A percentile compares a stretch with the other conserved stretches of the same genome.
Evolutionary conservation across 768 basidiomycete species (phyloP).

Genomic region (Amanita subjunquillea): DNA sequence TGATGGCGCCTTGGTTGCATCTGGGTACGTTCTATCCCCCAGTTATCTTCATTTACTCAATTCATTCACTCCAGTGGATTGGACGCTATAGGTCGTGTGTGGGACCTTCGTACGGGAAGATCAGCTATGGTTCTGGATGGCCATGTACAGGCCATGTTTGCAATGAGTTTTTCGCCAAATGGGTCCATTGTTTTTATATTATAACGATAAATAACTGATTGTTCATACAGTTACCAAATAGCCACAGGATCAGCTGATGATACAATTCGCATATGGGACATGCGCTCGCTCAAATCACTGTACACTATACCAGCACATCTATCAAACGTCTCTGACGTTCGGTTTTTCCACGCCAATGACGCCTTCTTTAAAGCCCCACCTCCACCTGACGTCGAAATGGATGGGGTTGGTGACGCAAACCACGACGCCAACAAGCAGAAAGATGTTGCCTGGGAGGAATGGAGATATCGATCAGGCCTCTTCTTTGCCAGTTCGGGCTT

Average conservation of each 20-base stretch:
- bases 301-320: conserved; percentile 96
- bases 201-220: conserved; percentile 6
- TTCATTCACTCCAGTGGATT: conserved; percentile 52
- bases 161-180: conserved; percentile 90
- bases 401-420: conserved; percentile 30
- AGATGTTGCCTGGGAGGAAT: conserved; percentile 46
- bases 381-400: conserved; percentile 41
- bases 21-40: conserved; percentile 53
- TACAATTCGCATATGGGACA: conserved; percentile 98
- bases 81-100: conserved; percentile 93
- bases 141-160: conserved; percentile 86
- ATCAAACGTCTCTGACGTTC: conserved; percentile 90
- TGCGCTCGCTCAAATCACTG: conserved; percentile 84
- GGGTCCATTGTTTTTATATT: conserved; percentile 48
- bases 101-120: conserved; percentile 91
- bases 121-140: conserved; percentile 98
- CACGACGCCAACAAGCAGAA: conserved; percentile 27
- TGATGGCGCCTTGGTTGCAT: conserved; percentile 87
- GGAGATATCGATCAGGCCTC: conserved; percentile 76
- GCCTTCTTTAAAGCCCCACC: conserved; percentile 30
- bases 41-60: conserved; percentile 2
- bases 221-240: conserved; percentile 72
- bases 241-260: conserved; percentile 97
- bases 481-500: conserved; percentile 94
- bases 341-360: conserved; percentile 77